phyloP scores from a whole-genome alignment of 1,284 basidiomycete species.

The Irpex rosettiformis region DNA sequence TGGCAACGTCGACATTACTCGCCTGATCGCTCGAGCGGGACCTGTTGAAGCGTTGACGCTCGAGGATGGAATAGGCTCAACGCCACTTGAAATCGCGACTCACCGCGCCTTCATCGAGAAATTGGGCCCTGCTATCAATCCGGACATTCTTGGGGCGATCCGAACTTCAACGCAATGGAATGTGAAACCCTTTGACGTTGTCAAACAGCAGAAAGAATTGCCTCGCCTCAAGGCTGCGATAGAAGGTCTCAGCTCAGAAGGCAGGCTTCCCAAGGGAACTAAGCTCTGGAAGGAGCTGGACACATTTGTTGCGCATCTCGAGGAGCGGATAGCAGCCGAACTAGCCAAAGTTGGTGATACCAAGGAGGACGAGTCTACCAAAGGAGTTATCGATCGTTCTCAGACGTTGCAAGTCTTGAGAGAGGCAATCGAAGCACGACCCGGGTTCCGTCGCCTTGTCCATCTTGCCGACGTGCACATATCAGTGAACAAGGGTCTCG shows the following conservation, averaged over 20 bases:
- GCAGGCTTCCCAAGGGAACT: constrained; percentile 29
- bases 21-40: constrained; percentile 34
- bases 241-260: constrained; percentile 29
- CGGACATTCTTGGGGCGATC: background rate
- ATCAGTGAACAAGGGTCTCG: constrained; percentile 32
- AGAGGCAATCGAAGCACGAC: constrained; percentile 20
- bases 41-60: constrained; percentile 37
- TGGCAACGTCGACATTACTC: constrained; percentile 31
- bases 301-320: constrained; percentile 32
- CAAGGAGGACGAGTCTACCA: constrained; percentile 12
- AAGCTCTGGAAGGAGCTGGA: constrained; percentile 31
- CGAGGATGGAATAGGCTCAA: constrained; percentile 55
- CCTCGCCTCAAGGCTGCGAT: constrained; percentile 33
- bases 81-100: constrained; percentile 42
- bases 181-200: constrained; percentile 13
- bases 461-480: constrained; percentile 44
- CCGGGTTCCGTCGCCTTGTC: constrained; percentile 32
- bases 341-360: constrained; percentile 3
- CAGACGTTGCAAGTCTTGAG: constrained; percentile 25
- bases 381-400: constrained; percentile 2
- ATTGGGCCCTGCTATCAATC: constrained; percentile 6
- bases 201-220: constrained; percentile 27
- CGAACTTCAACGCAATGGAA: background rate
- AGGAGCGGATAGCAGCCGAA: constrained; percentile 24
- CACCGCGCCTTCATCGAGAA: constrained; percentile 19